These are phyloP conservation scores for Suillus luteus DNA, from an alignment of 768 basidiomycete species.

Conservation along the genomic window DNA sequence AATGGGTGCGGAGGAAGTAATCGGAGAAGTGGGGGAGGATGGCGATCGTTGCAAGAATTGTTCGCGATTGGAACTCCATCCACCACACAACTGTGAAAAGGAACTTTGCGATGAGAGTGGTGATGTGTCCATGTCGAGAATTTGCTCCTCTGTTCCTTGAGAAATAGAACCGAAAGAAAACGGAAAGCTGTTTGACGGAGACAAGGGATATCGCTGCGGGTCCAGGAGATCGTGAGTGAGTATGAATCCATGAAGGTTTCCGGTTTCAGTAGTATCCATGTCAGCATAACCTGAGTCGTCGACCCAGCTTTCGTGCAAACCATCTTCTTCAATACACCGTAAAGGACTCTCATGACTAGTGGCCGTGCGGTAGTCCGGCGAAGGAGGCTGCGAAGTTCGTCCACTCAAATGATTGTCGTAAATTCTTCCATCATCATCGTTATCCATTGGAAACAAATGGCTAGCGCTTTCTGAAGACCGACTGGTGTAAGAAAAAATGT, in stretches of 20 bases:
- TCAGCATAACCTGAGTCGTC: conserved; percentile 11
- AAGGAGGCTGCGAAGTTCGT: neutral
- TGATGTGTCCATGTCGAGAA: conserved; percentile 29
- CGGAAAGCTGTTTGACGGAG: conserved; percentile 25
- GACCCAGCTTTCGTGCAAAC: neutral
- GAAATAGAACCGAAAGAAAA: conserved; percentile 15
- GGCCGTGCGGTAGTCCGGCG: neutral
- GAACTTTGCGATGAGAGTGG: conserved; percentile 6
- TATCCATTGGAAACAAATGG: neutral
- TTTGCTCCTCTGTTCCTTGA: conserved; percentile 17
- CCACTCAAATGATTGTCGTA: neutral
- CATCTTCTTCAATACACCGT: neutral
- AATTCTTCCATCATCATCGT: neutral
- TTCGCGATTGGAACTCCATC: neutral
- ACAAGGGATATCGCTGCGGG: conserved; percentile 8
- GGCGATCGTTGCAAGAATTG: neutral
- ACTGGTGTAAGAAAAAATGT: neutral
- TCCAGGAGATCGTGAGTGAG: neutral
- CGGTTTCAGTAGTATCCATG: neutral
- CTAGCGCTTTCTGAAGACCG: neutral
- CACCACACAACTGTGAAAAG: neutral
- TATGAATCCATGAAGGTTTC: neutral
- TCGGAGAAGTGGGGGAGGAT: neutral
- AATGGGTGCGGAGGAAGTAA: neutral
- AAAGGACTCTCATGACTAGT: neutral